phyloP scores from a whole-genome alignment of 179 eudicot genomes.

The Beta macrorhiza region DNA sequence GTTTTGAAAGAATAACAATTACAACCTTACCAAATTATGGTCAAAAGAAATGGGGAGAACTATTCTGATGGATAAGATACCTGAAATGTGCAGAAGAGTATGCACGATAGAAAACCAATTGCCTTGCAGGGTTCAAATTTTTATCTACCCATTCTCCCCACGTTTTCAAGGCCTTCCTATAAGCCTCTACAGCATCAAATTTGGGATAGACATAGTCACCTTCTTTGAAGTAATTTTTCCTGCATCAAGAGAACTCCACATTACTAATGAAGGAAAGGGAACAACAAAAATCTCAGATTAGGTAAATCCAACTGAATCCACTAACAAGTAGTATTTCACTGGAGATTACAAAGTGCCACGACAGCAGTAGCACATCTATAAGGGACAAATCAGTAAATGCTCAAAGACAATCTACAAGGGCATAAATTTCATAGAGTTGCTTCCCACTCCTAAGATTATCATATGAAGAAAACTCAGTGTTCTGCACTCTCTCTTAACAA shows the following conservation, averaged over 20 bases:
- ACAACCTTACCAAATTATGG: not conserved
- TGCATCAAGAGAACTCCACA: slow-evolving; percentile 28
- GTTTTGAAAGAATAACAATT: slow-evolving; percentile 10
- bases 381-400: not conserved
- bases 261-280: not conserved
- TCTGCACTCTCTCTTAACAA: not conserved
- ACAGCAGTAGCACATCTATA: not conserved
- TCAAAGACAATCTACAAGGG: not conserved
- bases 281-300: not conserved
- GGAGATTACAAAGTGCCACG: not conserved
- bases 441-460: not conserved
- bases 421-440: not conserved
- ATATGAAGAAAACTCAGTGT: not conserved
- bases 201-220: slow-evolving; percentile 60
- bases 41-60: not conserved
- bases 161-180: slow-evolving; percentile 69
- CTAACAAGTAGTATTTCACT: not conserved
- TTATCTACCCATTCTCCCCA: slow-evolving; percentile 74
- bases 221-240: slow-evolving; percentile 80
- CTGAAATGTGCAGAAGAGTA: slow-evolving; percentile 87
- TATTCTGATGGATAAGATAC: slow-evolving; percentile 28
- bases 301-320: not conserved
- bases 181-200: slow-evolving; percentile 78
- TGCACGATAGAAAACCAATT: slow-evolving; percentile 73
- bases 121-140: slow-evolving; percentile 45